phyloP scores from a whole-genome alignment of 2,329 filamentous ascomycete genomes.

The Aspergillus aculeatinus region DNA sequence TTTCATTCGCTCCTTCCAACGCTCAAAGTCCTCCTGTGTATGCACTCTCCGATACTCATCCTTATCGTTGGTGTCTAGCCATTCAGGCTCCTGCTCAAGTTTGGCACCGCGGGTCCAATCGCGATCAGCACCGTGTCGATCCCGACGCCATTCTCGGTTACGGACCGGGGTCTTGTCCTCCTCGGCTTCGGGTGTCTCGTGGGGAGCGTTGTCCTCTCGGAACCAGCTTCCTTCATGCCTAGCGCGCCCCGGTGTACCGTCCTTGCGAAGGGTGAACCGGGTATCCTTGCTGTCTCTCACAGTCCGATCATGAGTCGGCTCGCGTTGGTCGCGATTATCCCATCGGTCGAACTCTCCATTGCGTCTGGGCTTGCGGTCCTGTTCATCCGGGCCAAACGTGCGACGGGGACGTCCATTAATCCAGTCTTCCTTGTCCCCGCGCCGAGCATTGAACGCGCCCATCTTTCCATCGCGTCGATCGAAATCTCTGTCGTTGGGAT shows the following conservation, averaged over 20 bases:
- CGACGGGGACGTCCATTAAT: slow-evolving; percentile 40
- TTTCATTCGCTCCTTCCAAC: slow-evolving; percentile 92
- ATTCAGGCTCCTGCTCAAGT: slow-evolving; percentile 81
- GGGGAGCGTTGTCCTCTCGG: slow-evolving; percentile 53
- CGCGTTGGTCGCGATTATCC: slow-evolving; percentile 58
- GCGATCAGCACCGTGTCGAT: slow-evolving; percentile 48
- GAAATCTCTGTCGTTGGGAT: slow-evolving; percentile 34
- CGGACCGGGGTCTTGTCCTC: slow-evolving; percentile 50
- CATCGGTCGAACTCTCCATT: slow-evolving; percentile 46
- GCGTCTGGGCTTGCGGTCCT: slow-evolving; percentile 40
- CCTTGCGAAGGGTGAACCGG: slow-evolving; percentile 57
- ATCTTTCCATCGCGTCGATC: slow-evolving; percentile 41
- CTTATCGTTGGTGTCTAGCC: slow-evolving; percentile 72
- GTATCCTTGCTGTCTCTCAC: slow-evolving; percentile 54
- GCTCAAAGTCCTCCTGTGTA: slow-evolving; percentile 88
- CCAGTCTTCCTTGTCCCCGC: slow-evolving; percentile 46
- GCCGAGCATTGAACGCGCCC: slow-evolving; percentile 33
- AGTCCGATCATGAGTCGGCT: slow-evolving; percentile 46
- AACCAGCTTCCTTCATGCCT: slow-evolving; percentile 75
- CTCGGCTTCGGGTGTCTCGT: slow-evolving; percentile 38
- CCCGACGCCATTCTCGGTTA: slow-evolving; percentile 65
- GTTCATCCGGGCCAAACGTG: slow-evolving; percentile 43
- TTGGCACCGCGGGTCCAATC: slow-evolving; percentile 56
- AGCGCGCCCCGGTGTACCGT: slow-evolving; percentile 60
- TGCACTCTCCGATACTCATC: slow-evolving; percentile 69